A percentile compares a stretch with the other conserved stretches of the same genome.
phyloP scores from a whole-genome alignment of 164 flowering plant species.

The Akebia trifoliata region DNA sequence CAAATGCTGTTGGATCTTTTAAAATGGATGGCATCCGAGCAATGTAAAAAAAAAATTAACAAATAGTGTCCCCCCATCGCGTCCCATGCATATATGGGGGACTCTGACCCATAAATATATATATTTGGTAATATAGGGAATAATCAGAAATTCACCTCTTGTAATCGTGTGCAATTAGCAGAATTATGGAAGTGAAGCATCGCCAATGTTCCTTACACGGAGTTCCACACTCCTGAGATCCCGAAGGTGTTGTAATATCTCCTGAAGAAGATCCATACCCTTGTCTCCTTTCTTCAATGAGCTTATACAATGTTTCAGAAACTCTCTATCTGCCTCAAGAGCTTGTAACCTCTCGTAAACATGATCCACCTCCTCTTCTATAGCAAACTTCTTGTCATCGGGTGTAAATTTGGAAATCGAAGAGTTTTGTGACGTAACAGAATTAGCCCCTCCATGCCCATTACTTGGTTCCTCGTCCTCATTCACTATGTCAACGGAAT shows the following conservation, averaged over 20 bases:
- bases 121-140: too few relatives aligned
- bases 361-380: conserved; percentile 79
- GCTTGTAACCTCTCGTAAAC: conserved; percentile 85
- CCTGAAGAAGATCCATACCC: conserved; percentile 82
- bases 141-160: too few relatives aligned
- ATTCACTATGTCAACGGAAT: conserved; percentile 45
- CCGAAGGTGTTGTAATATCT: conserved; percentile 79
- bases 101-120: too few relatives aligned
- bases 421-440: conserved; percentile 24
- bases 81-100: too few relatives aligned
- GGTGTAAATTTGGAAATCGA: conserved; percentile 17
- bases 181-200: conserved; percentile 17
- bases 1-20: too few relatives aligned
- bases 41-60: too few relatives aligned
- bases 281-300: conserved; percentile 85
- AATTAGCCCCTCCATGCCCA: conserved; percentile 29
- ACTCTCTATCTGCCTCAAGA: conserved; percentile 85
- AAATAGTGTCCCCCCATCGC: too few relatives aligned
- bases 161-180: neutral
- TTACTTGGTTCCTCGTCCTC: conserved; percentile 36
- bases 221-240: conserved; percentile 69
- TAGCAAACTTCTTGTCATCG: conserved; percentile 36
- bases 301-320: conserved; percentile 71
- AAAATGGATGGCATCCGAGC: too few relatives aligned
- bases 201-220: conserved; percentile 48